These are phyloP conservation scores for Penicillium sp. DNA, from an alignment of 2,329 filamentous ascomycete species.

Conservation along the genomic window DNA sequence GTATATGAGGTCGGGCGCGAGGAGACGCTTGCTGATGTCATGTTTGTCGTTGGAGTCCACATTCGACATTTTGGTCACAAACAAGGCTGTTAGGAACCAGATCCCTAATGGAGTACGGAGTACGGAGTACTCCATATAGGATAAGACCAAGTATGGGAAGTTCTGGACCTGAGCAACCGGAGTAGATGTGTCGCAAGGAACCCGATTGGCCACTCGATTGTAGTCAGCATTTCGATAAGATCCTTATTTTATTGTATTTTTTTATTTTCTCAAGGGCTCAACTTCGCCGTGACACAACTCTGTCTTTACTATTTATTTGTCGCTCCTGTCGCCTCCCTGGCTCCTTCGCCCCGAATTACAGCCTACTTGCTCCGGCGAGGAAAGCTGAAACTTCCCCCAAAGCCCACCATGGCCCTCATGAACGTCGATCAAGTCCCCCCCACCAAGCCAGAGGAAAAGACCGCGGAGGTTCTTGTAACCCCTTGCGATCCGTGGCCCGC, in stretches of 20 bases:
- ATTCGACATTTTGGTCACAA: too few species aligned
- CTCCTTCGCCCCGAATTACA: constrained; percentile 41
- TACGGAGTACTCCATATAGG: too few species aligned
- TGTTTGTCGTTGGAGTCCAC: too few species aligned
- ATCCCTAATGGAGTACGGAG: too few species aligned
- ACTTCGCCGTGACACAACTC: background rate
- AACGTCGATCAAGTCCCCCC: constrained; percentile 33
- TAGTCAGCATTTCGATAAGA: background rate
- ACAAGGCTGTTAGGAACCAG: too few species aligned
- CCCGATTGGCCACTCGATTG: background rate
- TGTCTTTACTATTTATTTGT: background rate
- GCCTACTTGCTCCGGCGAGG: constrained; percentile 43
- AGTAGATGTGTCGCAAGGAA: background rate
- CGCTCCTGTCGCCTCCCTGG: constrained; percentile 25
- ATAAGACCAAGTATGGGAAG: too few species aligned
- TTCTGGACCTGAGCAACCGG: too few species aligned
- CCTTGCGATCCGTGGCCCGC: constrained; percentile 53
- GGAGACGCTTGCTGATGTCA: too few species aligned
- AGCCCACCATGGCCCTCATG: constrained; percentile 41
- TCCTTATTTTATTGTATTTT: background rate
- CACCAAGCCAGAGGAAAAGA: constrained; percentile 26
- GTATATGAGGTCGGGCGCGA: too few species aligned
- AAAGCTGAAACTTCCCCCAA: constrained; percentile 31
- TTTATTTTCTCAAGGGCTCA: background rate
- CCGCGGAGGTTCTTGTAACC: constrained; percentile 32